phyloP scores from a whole-genome alignment of 1,284 basidiomycete species.

The Rhodotorula sp. region DNA sequence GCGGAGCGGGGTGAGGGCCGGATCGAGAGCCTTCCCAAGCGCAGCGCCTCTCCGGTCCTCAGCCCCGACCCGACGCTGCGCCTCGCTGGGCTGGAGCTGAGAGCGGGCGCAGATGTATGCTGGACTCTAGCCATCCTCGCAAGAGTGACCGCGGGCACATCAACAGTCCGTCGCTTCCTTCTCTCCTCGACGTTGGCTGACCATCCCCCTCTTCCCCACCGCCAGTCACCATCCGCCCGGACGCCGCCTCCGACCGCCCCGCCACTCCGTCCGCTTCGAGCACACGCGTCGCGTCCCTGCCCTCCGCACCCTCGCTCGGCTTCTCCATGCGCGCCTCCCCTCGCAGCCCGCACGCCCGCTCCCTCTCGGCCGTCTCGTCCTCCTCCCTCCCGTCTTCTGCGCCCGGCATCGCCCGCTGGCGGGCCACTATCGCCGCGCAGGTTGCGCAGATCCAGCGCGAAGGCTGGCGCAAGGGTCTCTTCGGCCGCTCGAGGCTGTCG shows the following conservation, averaged over 20 bases:
- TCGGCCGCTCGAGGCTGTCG: background rate
- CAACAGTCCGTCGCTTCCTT: background rate
- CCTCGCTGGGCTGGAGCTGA: background rate
- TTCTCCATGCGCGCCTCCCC: background rate
- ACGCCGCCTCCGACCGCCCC: background rate
- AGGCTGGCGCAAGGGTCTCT: background rate
- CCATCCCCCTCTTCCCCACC: background rate
- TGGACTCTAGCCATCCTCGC: background rate
- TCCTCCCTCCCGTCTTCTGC: no score
- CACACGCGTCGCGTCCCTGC: background rate
- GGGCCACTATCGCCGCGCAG: background rate
- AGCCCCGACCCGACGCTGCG: background rate
- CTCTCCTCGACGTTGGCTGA: background rate
- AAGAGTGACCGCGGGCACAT: background rate
- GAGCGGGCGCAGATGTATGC: background rate
- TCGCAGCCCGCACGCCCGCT: background rate
- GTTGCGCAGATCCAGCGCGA: slow-evolving; percentile 6
- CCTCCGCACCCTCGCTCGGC: background rate
- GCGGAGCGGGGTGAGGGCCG: no score
- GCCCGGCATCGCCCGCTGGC: background rate
- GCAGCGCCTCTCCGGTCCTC: background rate
- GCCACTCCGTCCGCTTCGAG: background rate
- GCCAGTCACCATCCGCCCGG: slow-evolving; percentile 7
- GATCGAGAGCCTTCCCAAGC: no score
- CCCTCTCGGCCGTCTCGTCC: background rate